Evolutionary conservation across 129 eudicot species (phyloP), one percentile per base, ranked within the genome.

Genomic region (Flaveria bidentis): DNA sequence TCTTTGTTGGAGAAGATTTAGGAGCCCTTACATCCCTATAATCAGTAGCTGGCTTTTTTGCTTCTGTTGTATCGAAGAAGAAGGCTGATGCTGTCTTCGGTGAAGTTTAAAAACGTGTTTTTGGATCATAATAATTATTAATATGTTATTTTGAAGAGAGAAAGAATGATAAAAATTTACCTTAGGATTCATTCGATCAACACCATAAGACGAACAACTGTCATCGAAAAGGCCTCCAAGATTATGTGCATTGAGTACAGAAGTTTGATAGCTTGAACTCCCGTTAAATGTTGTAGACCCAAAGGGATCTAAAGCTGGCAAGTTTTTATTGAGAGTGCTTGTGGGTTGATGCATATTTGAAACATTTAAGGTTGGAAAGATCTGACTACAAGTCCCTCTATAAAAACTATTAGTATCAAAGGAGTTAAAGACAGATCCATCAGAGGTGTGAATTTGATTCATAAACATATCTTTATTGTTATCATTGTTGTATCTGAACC

Each of bases 281-380:
- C 82, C 87, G 66, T 78, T 50, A 77, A 82, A 74, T 62, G 86
- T 85, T 20, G 92, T 26, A n/a, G 89, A 77, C 17, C 87, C 62
- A 53, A 86, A 78, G 33, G 80, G 87, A 86, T 88, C 93, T 74
- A 91, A 66, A 36, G 87, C 87, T 67, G 85, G 85, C 81, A 89
- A 78, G 53, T 87, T 87, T 84, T 85, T 89, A 75, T 79, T 87
- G 26, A 83, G 68, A 64, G 82, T 53, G 70, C 61, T 83, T 20
- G 82, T 57, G n/a, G 85, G 41, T 18, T 79, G 84, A 81, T 47
- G 64, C 45, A 81, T 53, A 45, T 76, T 81, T 15, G 94, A 84
- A 53, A 86, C 81, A 80, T 83, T 88, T 67, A 88, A 33, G 16
- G 88, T 86, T 1, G 97, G 92, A 55, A 76, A 84, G 41, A 88